Evolutionary conservation across 371 early-diverging fungal genomes (phyloP), one percentile per base, ranked within the genome.

Genomic region (Lichtheimia hyalospora): DNA sequence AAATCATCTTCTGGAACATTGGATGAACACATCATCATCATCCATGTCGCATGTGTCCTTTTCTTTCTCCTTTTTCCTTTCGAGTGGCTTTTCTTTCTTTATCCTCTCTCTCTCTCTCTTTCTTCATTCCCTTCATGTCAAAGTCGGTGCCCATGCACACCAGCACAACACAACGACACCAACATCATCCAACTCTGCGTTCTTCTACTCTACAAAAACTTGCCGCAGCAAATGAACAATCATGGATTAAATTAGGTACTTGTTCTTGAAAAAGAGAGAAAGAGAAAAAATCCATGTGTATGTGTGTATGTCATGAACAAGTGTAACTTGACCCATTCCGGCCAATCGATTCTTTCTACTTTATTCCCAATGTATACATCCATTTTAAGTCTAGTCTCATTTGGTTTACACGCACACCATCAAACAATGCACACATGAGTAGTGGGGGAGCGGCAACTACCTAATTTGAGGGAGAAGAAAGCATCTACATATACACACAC

Each of bases 191-290:
- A 34, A 34, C 2, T 8, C 34, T 8, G 10, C 34, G 21, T 59
- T 21, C 27, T 48, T 44, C 48, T 40, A 42, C 63, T 69, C 67
- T 84, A 16, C 89, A 89, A 68, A 82, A 83, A 41, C 73, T 93
- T 49, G 77, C 81, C 34, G 68, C 77, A 27, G 75, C 85, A 61
- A 91, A 92, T 53, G 92, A 92, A 53, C 84, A 89, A 55, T 80
- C 87, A 42, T 92, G 92, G 92, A 69, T 91, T 41, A 87, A 85
- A 54, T 70, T 92, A 54, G 93, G 92, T 84, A 74, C 64, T 71
- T 60, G 27, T 60, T 54, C 10, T 46, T 46, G 3, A 46, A 16
- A 46, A 5, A 28, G 46, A 8, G 46, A 46, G 21, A 5, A 7
- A n/a, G 46, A 0, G 21, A 16, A 10, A 16, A 6, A 5, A 5